Percentiles rank a stretch among this genome's conserved stretches.
phyloP scores from a whole-genome alignment of 2,329 filamentous ascomycete genomes.

The Aspergillus jensenii region DNA sequence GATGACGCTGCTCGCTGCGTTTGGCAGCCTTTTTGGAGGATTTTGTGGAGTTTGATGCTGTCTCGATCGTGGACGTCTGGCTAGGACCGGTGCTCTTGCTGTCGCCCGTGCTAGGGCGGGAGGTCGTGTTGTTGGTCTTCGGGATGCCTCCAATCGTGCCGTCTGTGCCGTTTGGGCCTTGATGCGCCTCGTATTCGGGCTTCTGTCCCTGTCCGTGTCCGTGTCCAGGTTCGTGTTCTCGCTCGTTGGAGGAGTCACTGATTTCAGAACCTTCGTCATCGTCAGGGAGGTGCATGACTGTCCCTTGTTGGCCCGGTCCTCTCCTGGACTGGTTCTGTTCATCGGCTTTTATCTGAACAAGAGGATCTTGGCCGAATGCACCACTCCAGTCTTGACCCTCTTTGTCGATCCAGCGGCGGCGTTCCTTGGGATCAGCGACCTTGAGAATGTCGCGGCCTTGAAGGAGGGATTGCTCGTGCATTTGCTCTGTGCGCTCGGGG shows the following conservation, averaged over 20 bases:
- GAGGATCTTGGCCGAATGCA: constrained; percentile 78
- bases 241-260: constrained; percentile 19
- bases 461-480: constrained; percentile 79
- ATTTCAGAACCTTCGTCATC: constrained; percentile 6
- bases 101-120: not conserved
- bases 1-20: constrained; percentile 70
- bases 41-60: constrained; percentile 11
- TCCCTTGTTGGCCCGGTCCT: not conserved
- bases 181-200: not conserved
- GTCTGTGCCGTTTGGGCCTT: not conserved
- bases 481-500: constrained; percentile 67
- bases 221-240: constrained; percentile 16
- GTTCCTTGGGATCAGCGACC: constrained; percentile 64
- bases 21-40: constrained; percentile 38
- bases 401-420: constrained; percentile 73
- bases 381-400: constrained; percentile 84
- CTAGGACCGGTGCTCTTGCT: not conserved
- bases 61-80: not conserved
- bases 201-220: not conserved
- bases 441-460: constrained; percentile 80
- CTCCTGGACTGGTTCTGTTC: constrained; percentile 20
- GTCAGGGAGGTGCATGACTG: constrained; percentile 1
- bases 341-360: constrained; percentile 50
- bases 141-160: not conserved
- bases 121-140: not conserved